Conservation (phyloP, 129 eudicot genomes). For the Artemisia tridentata region DNA sequence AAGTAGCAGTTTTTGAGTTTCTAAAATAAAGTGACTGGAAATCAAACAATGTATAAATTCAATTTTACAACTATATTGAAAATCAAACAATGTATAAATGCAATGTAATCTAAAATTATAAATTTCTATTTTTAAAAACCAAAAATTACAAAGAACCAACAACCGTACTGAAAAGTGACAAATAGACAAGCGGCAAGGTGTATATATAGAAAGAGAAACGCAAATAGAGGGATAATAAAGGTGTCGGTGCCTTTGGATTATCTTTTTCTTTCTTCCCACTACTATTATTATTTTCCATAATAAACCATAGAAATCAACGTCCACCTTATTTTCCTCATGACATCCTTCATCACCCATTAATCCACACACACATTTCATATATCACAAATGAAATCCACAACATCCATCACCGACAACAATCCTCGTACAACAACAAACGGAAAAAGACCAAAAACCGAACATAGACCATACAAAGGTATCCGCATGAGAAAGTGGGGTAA, state of each 20-base stretch:
- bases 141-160: too few relatives aligned
- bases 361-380: too few relatives aligned
- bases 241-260: constrained; percentile 44
- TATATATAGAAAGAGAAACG: constrained; percentile 22
- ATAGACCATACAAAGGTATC: constrained; percentile 52
- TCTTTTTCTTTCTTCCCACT: constrained; percentile 24
- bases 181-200: constrained; percentile 7
- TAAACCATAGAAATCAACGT: constrained; percentile 20
- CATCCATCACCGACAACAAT: too few relatives aligned
- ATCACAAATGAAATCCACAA: too few relatives aligned
- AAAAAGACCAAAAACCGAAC: constrained; percentile 27
- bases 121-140: too few relatives aligned
- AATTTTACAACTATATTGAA: too few relatives aligned
- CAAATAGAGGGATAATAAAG: constrained; percentile 18
- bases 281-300: not conserved
- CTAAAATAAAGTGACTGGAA: too few relatives aligned
- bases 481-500: constrained; percentile 76
- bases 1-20: too few relatives aligned
- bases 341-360: constrained; percentile 1
- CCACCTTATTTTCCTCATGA: constrained; percentile 20
- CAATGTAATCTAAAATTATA: too few relatives aligned
- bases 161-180: too few relatives aligned
- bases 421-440: not conserved
- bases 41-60: too few relatives aligned
- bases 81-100: too few relatives aligned